These are phyloP conservation scores for Stramenopiles sp. DNA, from an alignment of 352 stramenopile species.

Conservation along the genomic window DNA sequence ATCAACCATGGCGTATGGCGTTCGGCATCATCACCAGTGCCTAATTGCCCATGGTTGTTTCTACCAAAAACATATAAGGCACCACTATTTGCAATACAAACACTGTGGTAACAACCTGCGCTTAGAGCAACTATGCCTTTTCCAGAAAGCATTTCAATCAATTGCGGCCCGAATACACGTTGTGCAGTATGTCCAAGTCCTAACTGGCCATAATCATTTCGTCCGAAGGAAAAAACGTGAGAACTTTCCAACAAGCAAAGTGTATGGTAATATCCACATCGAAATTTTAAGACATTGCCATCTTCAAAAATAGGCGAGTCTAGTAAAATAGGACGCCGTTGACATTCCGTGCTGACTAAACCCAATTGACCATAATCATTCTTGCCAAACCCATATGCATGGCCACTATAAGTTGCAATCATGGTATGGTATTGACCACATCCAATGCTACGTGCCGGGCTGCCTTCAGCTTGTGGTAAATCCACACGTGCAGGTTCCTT, in stretches of 20 bases:
- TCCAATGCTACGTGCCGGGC: slow-evolving; percentile 37
- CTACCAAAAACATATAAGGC: slow-evolving; percentile 71
- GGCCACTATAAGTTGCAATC: slow-evolving; percentile 38
- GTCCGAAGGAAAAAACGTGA: slow-evolving; percentile 56
- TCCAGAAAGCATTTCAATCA: slow-evolving; percentile 43
- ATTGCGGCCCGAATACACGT: slow-evolving; percentile 30
- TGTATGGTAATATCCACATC: slow-evolving; percentile 72
- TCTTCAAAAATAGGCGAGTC: no score
- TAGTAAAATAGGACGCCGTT: slow-evolving; percentile 34
- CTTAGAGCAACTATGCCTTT: slow-evolving; percentile 57
- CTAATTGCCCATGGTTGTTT: slow-evolving; percentile 80
- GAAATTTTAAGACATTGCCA: slow-evolving; percentile 44
- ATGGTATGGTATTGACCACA: slow-evolving; percentile 75
- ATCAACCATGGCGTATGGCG: slow-evolving; percentile 53
- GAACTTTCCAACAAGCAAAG: slow-evolving; percentile 44
- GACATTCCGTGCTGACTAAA: slow-evolving; percentile 41
- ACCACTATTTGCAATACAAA: slow-evolving; percentile 58
- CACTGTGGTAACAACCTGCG: slow-evolving; percentile 68
- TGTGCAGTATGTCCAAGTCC: slow-evolving; percentile 61
- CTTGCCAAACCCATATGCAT: slow-evolving; percentile 61
- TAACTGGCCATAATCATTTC: slow-evolving; percentile 79
- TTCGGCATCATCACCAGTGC: slow-evolving; percentile 63
- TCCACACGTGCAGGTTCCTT: slow-evolving; percentile 52
- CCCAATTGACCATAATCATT: slow-evolving; percentile 79
- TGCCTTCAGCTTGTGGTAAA: slow-evolving; percentile 30